Evolutionary conservation across 2,329 filamentous ascomycete species (phyloP).

Genomic region (Cercospora zeae-maydis): DNA sequence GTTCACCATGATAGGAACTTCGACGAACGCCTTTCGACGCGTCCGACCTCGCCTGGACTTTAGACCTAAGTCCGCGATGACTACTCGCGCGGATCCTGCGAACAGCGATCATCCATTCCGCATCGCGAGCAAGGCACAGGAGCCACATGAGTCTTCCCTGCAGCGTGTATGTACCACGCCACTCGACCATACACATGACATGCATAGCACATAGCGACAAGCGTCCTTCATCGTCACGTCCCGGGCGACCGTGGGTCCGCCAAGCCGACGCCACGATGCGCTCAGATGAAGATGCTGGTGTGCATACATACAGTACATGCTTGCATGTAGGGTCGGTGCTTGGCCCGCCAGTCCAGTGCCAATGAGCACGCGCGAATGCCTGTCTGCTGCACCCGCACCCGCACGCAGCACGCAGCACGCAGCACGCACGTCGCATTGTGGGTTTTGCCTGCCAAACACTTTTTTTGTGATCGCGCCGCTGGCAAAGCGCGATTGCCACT

Average conservation of each 20-base stretch:
- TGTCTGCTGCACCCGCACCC: background rate
- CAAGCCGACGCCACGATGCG: too few relatives aligned
- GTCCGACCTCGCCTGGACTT: constrained; percentile 5
- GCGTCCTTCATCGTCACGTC: too few relatives aligned
- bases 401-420: too few relatives aligned
- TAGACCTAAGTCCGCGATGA: background rate
- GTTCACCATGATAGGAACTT: background rate
- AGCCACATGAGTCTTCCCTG: background rate
- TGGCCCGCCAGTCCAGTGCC: too few relatives aligned
- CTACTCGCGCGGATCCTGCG: background rate
- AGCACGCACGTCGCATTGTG: background rate
- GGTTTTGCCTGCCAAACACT: background rate
- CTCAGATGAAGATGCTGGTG: background rate
- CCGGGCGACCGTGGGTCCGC: background rate
- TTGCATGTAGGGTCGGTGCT: too few relatives aligned
- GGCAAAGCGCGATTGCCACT: background rate
- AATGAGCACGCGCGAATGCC: background rate
- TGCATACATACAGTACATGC: too few relatives aligned
- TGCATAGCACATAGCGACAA: background rate
- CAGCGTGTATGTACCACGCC: background rate
- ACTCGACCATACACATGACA: background rate
- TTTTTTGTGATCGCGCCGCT: too few relatives aligned
- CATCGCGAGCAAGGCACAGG: too few relatives aligned
- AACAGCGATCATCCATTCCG: constrained; percentile 2
- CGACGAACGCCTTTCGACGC: background rate